Evolutionary conservation across 495 filamentous ascomycete genomes (phyloP).

Genomic region (Trichoderma asperelloides): DNA sequence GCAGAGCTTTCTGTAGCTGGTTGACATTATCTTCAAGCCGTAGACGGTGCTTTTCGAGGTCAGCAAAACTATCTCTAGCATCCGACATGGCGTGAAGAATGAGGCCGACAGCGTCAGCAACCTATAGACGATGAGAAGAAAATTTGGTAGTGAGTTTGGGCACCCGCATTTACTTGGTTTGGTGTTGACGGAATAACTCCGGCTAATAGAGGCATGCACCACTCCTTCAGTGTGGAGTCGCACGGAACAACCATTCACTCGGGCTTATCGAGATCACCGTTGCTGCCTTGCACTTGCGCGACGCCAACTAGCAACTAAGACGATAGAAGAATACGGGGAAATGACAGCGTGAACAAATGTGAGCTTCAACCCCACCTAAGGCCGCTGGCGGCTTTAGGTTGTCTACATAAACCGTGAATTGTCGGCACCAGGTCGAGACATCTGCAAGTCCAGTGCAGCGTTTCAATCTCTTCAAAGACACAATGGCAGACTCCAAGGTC

Average conservation of each 20-base stretch:
- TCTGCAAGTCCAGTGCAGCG: neutral
- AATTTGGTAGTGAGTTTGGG: neutral
- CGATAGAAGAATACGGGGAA: neutral
- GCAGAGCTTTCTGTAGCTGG: slow-evolving; percentile 66
- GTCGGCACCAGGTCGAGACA: neutral
- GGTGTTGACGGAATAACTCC: neutral
- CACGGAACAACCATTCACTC: neutral
- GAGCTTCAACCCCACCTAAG: neutral
- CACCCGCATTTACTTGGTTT: neutral
- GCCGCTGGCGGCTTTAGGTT: neutral
- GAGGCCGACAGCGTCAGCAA: neutral
- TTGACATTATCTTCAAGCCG: slow-evolving; percentile 66
- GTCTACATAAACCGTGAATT: neutral
- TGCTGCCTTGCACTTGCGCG: neutral
- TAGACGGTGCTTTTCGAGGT: slow-evolving; percentile 66
- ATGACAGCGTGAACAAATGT: neutral
- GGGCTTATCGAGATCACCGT: neutral
- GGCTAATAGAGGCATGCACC: neutral
- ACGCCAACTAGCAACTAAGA: neutral
- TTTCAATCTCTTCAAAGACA: neutral
- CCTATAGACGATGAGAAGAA: neutral
- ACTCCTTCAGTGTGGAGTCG: neutral
- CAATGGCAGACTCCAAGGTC: neutral
- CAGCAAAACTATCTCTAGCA: slow-evolving; percentile 37
- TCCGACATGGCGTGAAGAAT: slow-evolving; percentile 17